Base-by-base conservation (phyloP, 257 asterid species). In the Nicotiana sylvestris region DNA sequence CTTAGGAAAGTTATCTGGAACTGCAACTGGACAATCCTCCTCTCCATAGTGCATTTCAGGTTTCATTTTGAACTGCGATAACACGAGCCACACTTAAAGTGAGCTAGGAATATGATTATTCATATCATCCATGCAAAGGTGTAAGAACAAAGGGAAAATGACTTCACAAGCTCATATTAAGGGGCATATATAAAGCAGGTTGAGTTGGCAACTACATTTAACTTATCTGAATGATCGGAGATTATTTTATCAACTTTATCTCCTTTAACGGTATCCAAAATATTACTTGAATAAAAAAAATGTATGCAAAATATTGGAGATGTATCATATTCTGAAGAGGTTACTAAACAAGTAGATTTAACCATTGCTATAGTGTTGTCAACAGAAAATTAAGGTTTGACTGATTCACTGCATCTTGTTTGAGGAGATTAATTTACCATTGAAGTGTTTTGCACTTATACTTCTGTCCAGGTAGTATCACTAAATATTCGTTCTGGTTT, bases 31-130 rank as follows among this genome's bases (percentile, higher is more conserved):
- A 86, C 99, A 96, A 87, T 89, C 91, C 82, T 88, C 92, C 86
- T 96, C 99, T 21, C 94, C 97, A 56, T 92, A 96, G 81, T 94
- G 99, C 91, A 96, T 89, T 89, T 93, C 99, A 10, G 97, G 95
- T 87, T 94, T 94, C 90, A 96, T 87, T 90, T 91, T 96, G 90
- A 94, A 94, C 99, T 96, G 93, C 81, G 89, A 30, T 6, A 74
- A 13, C 62, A 74, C 29, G 16, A 76, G 16, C 17, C 43, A 0
- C 51, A 76, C 29, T 49, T 49, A 76, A n/a, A 76, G 64, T 76
- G 17, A 76, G 64, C 27, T 76, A 51, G 18, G 11, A 51, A 15
- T 49, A 76, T 76, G 46, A 51, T 25, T 46, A 2, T 25, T 46
- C 27, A 15, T 15, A 27, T 51, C 80, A 76, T 49, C 25, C 80